Evolutionary conservation across 2,329 filamentous ascomycete species (phyloP), one percentile per base, ranked within the genome.

Genomic region (Neurospora crassa): DNA sequence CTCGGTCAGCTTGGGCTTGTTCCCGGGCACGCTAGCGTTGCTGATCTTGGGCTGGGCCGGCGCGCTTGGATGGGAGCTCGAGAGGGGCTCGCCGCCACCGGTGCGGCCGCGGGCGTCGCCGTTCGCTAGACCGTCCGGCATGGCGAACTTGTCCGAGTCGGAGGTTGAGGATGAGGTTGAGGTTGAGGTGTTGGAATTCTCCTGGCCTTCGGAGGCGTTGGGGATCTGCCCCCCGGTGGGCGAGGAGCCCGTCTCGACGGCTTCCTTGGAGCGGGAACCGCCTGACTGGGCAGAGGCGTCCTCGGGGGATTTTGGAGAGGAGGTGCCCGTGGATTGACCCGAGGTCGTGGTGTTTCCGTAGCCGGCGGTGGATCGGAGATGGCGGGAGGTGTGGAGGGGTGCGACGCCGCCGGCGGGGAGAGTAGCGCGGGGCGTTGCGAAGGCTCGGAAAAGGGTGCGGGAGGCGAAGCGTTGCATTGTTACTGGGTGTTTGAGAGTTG

Each of bases 41-140:
- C 80, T 78, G 73, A 88, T 84, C 80, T 87, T 88, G 71, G 87
- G 87, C 75, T 82, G 78, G 1, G 84, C 78, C 2, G 82, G 81
- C 1, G 81, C 78, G 53, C 80, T 76, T 7, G 0, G 47, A 40
- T 74, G 70, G 2, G 76, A 79, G 71, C 80, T 78, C 1, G 74
- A 72, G 5, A 84, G 81, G 0, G 79, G 71, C 40, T 80, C 70
- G 2, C 82, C 82, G 8, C 82, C 82, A 1, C 82, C 82, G 0
- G 82, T 83, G 7, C 76, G 75, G 12, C 82, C 82, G 34, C 77
- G 80, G 2, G 78, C 78, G 0, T 74, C 73, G 14, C 76, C 76
- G 0, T 75, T 73, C n/a, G 78, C 76, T 0, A 82, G 78, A 1
- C 70, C 71, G 37, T 82, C 79, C 3, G 75, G 76, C 53, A 77